A percentile compares a stretch with the other conserved stretches of the same genome.
phyloP scores from a whole-genome alignment of 495 filamentous ascomycete species.

The Aspergillus taichungensis region DNA sequence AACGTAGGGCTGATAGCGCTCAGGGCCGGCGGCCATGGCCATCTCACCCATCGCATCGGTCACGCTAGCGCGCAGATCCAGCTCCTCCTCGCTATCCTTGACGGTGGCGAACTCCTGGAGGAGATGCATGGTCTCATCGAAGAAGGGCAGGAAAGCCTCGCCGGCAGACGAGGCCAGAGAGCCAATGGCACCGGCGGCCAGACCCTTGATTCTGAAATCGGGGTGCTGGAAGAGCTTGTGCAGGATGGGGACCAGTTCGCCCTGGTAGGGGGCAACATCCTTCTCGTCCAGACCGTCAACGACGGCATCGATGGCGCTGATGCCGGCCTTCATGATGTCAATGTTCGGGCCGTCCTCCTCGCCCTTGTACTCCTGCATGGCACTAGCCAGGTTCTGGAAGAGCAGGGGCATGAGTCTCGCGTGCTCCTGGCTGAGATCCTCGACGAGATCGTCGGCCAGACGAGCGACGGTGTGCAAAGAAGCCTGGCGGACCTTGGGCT shows the following conservation, averaged over 20 bases:
- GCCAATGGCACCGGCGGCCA: slow-evolving; percentile 81
- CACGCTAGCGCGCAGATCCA: slow-evolving; percentile 80
- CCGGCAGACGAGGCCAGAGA: slow-evolving; percentile 78
- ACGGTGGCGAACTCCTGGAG: slow-evolving; percentile 73
- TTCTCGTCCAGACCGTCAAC: slow-evolving; percentile 82
- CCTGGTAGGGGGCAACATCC: slow-evolving; percentile 70
- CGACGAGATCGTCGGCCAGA: slow-evolving; percentile 84
- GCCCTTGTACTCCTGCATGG: slow-evolving; percentile 58
- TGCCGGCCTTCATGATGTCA: slow-evolving; percentile 79
- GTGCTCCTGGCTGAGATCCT: slow-evolving; percentile 78
- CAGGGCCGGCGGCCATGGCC: slow-evolving; percentile 75
- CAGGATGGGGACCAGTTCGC: slow-evolving; percentile 73
- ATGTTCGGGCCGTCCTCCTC: slow-evolving; percentile 50
- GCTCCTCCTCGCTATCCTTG: slow-evolving; percentile 83
- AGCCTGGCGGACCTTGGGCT: slow-evolving; percentile 73
- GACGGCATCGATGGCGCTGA: slow-evolving; percentile 84
- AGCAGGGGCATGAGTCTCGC: slow-evolving; percentile 71
- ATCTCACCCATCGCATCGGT: slow-evolving; percentile 90
- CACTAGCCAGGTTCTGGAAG: slow-evolving; percentile 78
- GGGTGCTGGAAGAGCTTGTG: slow-evolving; percentile 70
- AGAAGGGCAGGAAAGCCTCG: slow-evolving; percentile 80
- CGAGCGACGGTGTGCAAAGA: slow-evolving; percentile 79
- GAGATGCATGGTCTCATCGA: slow-evolving; percentile 76
- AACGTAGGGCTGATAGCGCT: slow-evolving; percentile 84
- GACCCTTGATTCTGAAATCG: slow-evolving; percentile 81